Percentiles rank a stretch among this genome's conserved stretches.
phyloP scores from a whole-genome alignment of 768 basidiomycete species.

The Tulasnella calospora region DNA sequence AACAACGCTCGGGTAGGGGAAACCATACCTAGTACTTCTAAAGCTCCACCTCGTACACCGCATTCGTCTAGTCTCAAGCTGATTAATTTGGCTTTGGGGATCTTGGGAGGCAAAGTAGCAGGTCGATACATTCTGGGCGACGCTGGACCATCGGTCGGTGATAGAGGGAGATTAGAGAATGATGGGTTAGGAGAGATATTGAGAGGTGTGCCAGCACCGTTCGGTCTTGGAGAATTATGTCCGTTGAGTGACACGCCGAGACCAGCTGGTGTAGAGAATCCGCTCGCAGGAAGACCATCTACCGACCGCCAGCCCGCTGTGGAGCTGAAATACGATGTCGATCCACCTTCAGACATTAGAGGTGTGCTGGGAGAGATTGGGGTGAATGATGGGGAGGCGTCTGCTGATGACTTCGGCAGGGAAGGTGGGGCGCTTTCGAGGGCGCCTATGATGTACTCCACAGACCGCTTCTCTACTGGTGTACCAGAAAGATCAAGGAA shows the following conservation, averaged over 20 bases:
- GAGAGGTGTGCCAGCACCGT: background rate
- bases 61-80: slow-evolving; percentile 90
- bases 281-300: slow-evolving; percentile 18
- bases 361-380: slow-evolving; percentile 19
- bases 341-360: slow-evolving; percentile 13
- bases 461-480: slow-evolving; percentile 70
- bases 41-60: slow-evolving; percentile 58
- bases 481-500: slow-evolving; percentile 91
- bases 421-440: slow-evolving; percentile 41
- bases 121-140: background rate
- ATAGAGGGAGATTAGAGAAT: background rate
- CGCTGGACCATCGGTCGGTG: background rate
- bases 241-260: background rate
- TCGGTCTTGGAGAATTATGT: background rate
- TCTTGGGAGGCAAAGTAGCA: background rate
- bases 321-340: background rate
- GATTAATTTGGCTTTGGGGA: slow-evolving; percentile 41
- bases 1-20: background rate
- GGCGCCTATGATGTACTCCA: slow-evolving; percentile 74
- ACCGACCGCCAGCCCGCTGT: slow-evolving; percentile 31
- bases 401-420: slow-evolving; percentile 6
- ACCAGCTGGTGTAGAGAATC: background rate
- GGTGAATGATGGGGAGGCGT: background rate
- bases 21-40: slow-evolving; percentile 74
- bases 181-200: background rate